A percentile compares a stretch with the other conserved stretches of the same genome.
phyloP scores from a whole-genome alignment of 495 filamentous ascomycete species.

The Xylaria scruposa region DNA sequence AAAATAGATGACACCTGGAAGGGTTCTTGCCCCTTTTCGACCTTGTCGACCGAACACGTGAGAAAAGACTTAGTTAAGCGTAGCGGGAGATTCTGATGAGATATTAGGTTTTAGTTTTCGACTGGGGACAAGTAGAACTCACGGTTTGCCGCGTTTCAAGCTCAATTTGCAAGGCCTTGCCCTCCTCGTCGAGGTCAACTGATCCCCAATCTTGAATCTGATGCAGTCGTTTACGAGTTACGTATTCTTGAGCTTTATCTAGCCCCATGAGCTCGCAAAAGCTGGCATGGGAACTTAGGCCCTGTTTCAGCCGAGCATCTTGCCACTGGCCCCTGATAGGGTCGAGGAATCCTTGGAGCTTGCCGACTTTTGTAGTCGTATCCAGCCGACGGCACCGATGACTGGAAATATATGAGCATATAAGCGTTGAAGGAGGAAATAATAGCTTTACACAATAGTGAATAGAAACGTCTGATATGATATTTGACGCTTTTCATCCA shows the following conservation, averaged over 20 bases:
- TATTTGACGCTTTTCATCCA: conserved; percentile 74
- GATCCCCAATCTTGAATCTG: conserved; percentile 83
- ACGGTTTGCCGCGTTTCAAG: conserved; percentile 77
- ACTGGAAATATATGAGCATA: conserved; percentile 43
- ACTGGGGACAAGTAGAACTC: conserved; percentile 28
- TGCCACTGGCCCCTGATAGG: conserved; percentile 85
- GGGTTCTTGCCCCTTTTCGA: conserved; percentile 70
- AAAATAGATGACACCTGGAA: conserved; percentile 75
- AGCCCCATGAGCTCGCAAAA: conserved; percentile 84
- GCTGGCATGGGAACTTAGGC: conserved; percentile 75
- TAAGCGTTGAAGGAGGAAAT: background rate
- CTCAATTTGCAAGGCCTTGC: conserved; percentile 75
- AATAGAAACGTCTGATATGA: conserved; percentile 81
- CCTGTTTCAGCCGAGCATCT: conserved; percentile 66
- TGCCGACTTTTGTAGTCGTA: conserved; percentile 62
- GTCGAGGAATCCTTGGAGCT: conserved; percentile 74
- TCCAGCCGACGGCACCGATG: conserved; percentile 85
- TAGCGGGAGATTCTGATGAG: conserved; percentile 70
- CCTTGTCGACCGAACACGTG: conserved; percentile 85
- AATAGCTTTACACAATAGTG: conserved; percentile 77
- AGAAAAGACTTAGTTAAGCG: conserved; percentile 89
- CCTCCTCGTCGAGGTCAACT: conserved; percentile 76
- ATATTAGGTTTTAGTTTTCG: conserved; percentile 25
- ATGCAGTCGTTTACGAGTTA: conserved; percentile 73
- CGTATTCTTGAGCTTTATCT: conserved; percentile 78